Percentiles rank a stretch among this genome's conserved stretches.
Evolutionary conservation across 768 basidiomycete genomes (phyloP).

Genomic region (Boletus pseudo-olivaceus): DNA sequence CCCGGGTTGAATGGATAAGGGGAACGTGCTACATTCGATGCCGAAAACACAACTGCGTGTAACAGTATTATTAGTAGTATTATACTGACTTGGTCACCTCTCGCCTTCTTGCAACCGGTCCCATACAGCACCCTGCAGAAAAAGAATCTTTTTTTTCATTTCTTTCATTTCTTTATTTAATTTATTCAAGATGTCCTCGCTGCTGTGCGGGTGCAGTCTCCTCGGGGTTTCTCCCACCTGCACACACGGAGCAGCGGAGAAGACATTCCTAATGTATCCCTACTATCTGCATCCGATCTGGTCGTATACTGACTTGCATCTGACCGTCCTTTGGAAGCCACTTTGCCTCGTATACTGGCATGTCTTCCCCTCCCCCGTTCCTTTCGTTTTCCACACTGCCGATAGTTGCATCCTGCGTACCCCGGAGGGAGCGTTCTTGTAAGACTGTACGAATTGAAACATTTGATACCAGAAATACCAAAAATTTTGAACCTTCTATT

Average conservation of each 20-base stretch:
- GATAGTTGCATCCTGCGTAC: constrained; percentile 7
- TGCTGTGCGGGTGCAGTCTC: constrained; percentile 22
- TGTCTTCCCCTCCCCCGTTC: constrained; percentile 1
- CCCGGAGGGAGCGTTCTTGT: constrained; percentile 17
- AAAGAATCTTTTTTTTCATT: constrained; percentile 18
- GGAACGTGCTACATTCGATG: constrained; percentile 17
- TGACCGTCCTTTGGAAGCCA: constrained; percentile 11
- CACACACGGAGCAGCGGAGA: constrained; percentile 20
- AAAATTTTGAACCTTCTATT: not conserved
- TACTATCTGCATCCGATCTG: constrained; percentile 22
- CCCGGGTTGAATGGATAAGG: constrained; percentile 17
- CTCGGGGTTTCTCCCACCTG: constrained; percentile 17
- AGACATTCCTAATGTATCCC: constrained; percentile 21
- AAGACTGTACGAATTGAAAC: constrained; percentile 22
- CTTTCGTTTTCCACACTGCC: constrained; percentile 8
- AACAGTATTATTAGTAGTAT: constrained; percentile 35
- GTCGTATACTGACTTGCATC: constrained; percentile 14
- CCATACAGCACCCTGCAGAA: constrained; percentile 16
- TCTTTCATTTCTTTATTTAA: constrained; percentile 3
- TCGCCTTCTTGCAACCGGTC: constrained; percentile 29
- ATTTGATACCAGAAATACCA: constrained; percentile 15
- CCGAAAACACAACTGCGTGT: constrained; percentile 26
- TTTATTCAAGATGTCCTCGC: constrained; percentile 22
- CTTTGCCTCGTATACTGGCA: constrained; percentile 10
- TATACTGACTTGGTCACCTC: constrained; percentile 31